phyloP scores from a whole-genome alignment of 768 basidiomycete species.

The Boletus speciosus region DNA sequence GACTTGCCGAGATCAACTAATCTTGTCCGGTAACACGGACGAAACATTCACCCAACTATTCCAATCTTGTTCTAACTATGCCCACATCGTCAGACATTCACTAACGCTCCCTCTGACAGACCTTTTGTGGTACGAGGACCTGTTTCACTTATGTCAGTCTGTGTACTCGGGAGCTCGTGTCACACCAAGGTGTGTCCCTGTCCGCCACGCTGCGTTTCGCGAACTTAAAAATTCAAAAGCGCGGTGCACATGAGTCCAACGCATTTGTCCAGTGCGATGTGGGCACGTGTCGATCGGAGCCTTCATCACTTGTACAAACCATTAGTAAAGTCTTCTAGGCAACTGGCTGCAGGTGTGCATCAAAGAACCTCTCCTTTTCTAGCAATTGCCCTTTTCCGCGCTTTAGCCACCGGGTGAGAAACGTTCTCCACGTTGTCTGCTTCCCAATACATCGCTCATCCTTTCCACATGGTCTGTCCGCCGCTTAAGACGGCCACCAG shows the following conservation, averaged over 20 bases:
- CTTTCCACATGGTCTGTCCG: not conserved
- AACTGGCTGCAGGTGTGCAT: not conserved
- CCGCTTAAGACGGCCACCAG: not conserved
- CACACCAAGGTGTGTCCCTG: constrained; percentile 10
- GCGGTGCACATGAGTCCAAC: not conserved
- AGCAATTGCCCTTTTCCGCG: not conserved
- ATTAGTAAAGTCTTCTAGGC: not conserved
- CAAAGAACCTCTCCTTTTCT: constrained; percentile 1
- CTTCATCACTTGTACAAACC: not conserved
- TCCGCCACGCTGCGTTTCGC: not conserved
- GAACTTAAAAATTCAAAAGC: not conserved
- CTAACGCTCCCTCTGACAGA: not conserved
- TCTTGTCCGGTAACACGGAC: not conserved
- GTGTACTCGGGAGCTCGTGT: not conserved
- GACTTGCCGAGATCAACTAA: constrained; percentile 8
- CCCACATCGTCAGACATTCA: not conserved
- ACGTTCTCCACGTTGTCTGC: constrained; percentile 1
- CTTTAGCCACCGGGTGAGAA: not conserved
- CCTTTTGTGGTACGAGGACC: constrained; percentile 6
- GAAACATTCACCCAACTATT: not conserved
- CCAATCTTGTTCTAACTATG: not conserved
- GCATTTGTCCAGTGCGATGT: not conserved
- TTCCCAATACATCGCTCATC: not conserved
- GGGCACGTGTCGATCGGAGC: constrained; percentile 12
- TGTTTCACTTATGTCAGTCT: not conserved